These are phyloP conservation scores for Colletotrichum higginsianum DNA, from an alignment of 2,329 filamentous ascomycete genomes.

Conservation along the genomic window DNA sequence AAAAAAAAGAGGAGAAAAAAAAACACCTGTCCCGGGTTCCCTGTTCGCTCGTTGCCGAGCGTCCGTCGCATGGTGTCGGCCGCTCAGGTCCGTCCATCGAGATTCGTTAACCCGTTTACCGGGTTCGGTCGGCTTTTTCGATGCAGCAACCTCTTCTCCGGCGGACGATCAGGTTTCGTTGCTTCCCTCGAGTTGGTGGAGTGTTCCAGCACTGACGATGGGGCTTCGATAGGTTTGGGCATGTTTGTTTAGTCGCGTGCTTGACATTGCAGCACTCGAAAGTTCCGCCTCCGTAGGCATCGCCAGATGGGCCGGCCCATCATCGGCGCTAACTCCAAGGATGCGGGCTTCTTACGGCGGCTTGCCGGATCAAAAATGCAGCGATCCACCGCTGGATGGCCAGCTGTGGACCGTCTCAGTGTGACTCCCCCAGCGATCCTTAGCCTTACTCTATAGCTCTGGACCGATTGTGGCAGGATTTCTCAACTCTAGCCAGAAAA, in stretches of 20 bases:
- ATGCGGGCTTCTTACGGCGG: not conserved
- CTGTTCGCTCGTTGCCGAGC: too few species aligned
- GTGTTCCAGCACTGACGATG: not conserved
- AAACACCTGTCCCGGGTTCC: too few species aligned
- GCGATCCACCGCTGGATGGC: not conserved
- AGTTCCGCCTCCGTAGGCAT: not conserved
- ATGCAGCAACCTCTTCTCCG: too few species aligned
- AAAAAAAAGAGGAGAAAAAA: too few species aligned
- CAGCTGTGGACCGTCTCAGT: not conserved
- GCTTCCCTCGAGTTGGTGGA: not conserved
- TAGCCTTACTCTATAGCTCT: slow-evolving; percentile 3
- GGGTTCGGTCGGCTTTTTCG: too few species aligned
- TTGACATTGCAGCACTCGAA: not conserved
- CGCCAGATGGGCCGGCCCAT: not conserved
- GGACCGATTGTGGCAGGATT: not conserved
- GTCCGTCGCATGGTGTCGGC: too few species aligned
- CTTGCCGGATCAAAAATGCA: not conserved
- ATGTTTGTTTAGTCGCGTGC: not conserved
- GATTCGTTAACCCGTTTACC: too few species aligned
- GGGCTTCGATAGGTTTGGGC: not conserved
- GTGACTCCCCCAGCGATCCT: not conserved
- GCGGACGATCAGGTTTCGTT: not conserved
- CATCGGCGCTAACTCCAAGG: not conserved
- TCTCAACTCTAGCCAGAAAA: slow-evolving; percentile 20
- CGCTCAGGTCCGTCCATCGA: too few species aligned